Evolutionary conservation across 768 basidiomycete genomes (phyloP).

Genomic region (Agaricus bisporus): DNA sequence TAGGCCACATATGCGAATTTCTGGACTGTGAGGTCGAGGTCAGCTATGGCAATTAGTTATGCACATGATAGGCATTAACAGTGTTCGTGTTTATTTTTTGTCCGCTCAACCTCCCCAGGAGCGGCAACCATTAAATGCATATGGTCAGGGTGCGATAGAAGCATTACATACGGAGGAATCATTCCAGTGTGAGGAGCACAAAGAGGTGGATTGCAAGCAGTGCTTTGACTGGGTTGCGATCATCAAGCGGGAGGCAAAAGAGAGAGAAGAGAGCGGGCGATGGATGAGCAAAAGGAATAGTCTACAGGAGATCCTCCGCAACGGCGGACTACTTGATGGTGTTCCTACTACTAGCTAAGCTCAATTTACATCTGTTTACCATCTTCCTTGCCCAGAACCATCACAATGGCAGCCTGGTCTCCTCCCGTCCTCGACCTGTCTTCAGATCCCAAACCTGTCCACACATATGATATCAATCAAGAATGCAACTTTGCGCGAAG

Average conservation of each 20-base stretch:
- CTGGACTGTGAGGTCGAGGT: slow-evolving; percentile 14
- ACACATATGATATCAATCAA: background rate
- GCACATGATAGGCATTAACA: background rate
- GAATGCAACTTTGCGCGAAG: background rate
- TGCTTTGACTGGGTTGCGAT: slow-evolving; percentile 32
- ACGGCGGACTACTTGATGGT: background rate
- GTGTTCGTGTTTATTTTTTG: background rate
- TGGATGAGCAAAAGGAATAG: slow-evolving; percentile 19
- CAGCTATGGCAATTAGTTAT: background rate
- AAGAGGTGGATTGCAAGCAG: slow-evolving; percentile 20
- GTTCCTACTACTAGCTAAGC: background rate
- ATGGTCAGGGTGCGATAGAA: slow-evolving; percentile 7
- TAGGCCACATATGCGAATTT: slow-evolving; percentile 15
- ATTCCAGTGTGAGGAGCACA: slow-evolving; percentile 24
- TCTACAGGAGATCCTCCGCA: slow-evolving; percentile 7
- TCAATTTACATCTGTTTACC: background rate
- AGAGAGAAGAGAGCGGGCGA: slow-evolving; percentile 16
- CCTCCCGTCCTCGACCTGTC: slow-evolving; percentile 25
- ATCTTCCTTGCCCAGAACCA: background rate
- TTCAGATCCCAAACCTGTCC: background rate
- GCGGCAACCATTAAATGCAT: slow-evolving; percentile 12
- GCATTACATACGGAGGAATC: slow-evolving; percentile 8
- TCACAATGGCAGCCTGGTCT: slow-evolving; percentile 16
- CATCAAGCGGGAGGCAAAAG: slow-evolving; percentile 21
- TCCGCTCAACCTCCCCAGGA: background rate